Base-by-base conservation (phyloP, 257 asterid genomes). In the Nicotiana otophora region DNA sequence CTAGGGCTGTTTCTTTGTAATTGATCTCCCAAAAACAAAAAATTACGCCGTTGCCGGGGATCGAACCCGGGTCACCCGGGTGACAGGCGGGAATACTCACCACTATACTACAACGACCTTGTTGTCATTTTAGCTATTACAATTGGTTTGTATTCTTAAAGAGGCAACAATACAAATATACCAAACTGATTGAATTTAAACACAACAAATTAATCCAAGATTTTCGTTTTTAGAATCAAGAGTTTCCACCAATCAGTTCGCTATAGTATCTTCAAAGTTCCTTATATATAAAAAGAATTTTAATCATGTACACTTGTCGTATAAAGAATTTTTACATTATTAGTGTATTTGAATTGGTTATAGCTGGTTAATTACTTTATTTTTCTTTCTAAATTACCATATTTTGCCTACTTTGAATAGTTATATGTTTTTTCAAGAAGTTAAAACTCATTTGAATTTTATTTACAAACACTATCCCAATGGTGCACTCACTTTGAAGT, bases 41-140 rank as follows among this genome's bases (percentile, higher is more conserved):
- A 12, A 3, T 23, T 23, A 0, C 91, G 97, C 97, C 96, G 93
- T 84, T 92, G 98, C 93, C 95, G 96, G 97, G 97, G 98, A 93
- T 91, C 95, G 96, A 95, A 93, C 97, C 97, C 94, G 95, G 96
- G 98, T 95, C 95, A 84, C 95, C 95, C 93, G 95, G 93, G 97
- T 92, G 93, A 92, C 98, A 95, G 97, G 98, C 92, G 92, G 95
- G 94, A 87, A 91, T 95, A 92, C 98, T 93, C 12, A 93, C 97
- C 97, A 91, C 98, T 95, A 92, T 91, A 91, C 95, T 94, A 94
- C 98, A 94, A 91, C 94, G 89, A 89, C 90, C 14, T 70, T 11
- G 10, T 5, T 85, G 64, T 15, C 5, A 1, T 0, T 4, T 4
- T 54, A 36, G 11, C 77, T 68, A 19, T 53, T 34, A 68, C 55